phyloP scores from a whole-genome alignment of 2,329 filamentous ascomycete genomes.

The Sporothrix globosa region DNA sequence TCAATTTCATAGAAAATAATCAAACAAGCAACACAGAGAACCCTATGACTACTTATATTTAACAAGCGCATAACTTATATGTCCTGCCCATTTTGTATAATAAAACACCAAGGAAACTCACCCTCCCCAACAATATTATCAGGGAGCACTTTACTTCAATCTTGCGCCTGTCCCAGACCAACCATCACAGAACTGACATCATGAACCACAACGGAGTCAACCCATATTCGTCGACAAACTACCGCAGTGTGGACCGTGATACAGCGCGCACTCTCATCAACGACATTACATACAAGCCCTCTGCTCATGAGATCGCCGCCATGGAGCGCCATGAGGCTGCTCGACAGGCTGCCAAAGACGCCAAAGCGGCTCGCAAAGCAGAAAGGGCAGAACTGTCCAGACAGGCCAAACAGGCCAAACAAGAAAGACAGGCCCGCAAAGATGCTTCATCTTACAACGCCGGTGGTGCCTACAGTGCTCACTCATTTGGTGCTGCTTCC shows the following conservation, averaged over 20 bases:
- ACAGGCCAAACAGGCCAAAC: background rate
- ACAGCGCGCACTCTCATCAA: slow-evolving; percentile 12
- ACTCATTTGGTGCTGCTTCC: background rate
- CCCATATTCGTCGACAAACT: slow-evolving; percentile 7
- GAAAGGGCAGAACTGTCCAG: slow-evolving; percentile 16
- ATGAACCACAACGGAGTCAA: slow-evolving; percentile 10
- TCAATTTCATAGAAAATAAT: too few species aligned
- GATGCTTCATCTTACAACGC: slow-evolving; percentile 16
- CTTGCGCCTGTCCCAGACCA: too few species aligned
- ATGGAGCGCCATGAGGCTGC: slow-evolving; percentile 28
- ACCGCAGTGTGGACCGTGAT: slow-evolving; percentile 26
- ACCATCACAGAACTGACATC: background rate
- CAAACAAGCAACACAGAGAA: too few species aligned
- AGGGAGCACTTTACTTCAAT: too few species aligned
- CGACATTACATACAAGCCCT: slow-evolving; percentile 30
- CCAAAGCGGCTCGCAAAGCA: slow-evolving; percentile 19
- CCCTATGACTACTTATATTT: too few species aligned
- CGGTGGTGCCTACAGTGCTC: background rate
- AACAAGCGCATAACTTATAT: background rate
- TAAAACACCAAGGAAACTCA: background rate
- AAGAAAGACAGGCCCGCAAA: slow-evolving; percentile 26
- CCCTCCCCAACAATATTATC: background rate
- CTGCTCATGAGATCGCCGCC: slow-evolving; percentile 21
- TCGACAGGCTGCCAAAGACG: slow-evolving; percentile 24
- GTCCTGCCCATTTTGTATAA: too few species aligned